Base-by-base conservation (phyloP, 805 yeast species). In the Saccharomycopsis guyanensis region DNA sequence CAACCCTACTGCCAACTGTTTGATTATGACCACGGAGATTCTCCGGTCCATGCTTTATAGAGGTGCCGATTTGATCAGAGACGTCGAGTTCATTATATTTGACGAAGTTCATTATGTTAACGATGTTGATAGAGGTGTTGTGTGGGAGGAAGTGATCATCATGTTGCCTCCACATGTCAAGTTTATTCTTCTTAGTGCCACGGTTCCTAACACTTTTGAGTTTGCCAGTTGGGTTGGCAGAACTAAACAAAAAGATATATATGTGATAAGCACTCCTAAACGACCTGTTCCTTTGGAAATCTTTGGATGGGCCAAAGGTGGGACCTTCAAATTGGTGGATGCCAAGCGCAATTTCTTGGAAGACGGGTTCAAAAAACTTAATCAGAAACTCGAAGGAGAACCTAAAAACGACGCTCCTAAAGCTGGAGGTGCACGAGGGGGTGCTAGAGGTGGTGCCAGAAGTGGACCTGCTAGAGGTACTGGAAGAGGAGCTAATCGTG, bases 211-310 rank as follows among this genome's bases (percentile, higher is more conserved):
- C 61, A 91, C 98, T 0, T 84, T 76, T 60, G 99, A 93, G 60
- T 93, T 93, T 71, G 99, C 99, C 6, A 86, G 83, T 54, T 93
- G 99, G 99, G 91, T 93, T 16, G 97, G 99, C 3, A 74, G 98
- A 63, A 93, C 98, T 0, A 93, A 93, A 60, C 89, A 86, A 56
- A 91, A 89, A 62, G 95, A 93, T 58, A 91, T 93, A 6, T 91
- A 93, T 57, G 98, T 93, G 40, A 93, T 93, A 18, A 87, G 96
- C 0, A 93, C 99, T 0, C 88, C 95, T 10, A 86, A 93, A 61
- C 80, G 99, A 61, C 99, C 99, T 0, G 94, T 93, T 19, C 99
- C 99, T 0, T 66, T 93, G 47, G 96, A 86, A 58, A 85, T 91
- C 34, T 81, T 71, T 53, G 66, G 86, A 12, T 87, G 95, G 86